Conservation (phyloP, 2,329 filamentous ascomycete species). For the Chalara sp. region DNA sequence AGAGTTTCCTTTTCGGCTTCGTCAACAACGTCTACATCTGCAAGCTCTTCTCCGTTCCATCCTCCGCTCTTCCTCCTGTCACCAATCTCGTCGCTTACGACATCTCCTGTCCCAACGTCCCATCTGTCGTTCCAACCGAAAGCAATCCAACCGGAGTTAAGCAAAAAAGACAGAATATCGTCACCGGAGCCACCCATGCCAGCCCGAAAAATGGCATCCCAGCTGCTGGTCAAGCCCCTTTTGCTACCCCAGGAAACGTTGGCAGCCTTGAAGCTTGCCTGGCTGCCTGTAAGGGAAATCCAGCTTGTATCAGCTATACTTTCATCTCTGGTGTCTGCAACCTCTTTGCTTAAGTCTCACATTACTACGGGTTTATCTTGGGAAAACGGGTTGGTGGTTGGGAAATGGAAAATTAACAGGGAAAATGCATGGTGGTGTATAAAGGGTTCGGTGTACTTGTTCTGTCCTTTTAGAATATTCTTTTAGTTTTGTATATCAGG, state of each 20-base stretch:
- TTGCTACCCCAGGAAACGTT: conserved; percentile 1
- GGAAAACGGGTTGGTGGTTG: not conserved
- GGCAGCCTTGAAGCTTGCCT: conserved; percentile 7
- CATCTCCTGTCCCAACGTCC: conserved; percentile 8
- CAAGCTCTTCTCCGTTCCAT: conserved; percentile 6
- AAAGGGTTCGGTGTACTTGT: not conserved
- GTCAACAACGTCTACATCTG: conserved; percentile 4
- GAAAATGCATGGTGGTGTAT: no score
- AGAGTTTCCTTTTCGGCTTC: conserved; percentile 7
- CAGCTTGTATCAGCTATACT: conserved; percentile 6
- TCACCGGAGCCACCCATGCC: conserved; percentile 3
- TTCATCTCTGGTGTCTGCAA: conserved; percentile 8
- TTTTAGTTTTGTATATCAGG: not conserved
- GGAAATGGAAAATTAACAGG: not conserved
- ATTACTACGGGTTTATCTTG: not conserved
- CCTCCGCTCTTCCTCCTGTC: conserved; percentile 4
- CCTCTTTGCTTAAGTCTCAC: conserved; percentile 3
- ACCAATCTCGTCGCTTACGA: conserved; percentile 10
- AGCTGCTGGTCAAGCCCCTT: conserved; percentile 1
- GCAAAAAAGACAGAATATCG: conserved; percentile 1
- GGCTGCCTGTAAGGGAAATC: conserved; percentile 7
- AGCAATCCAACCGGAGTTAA: conserved; percentile 5
- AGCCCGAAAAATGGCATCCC: conserved; percentile 4
- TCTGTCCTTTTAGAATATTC: not conserved
- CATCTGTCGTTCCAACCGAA: conserved; percentile 10